Percentiles rank a stretch among this genome's conserved stretches.
Evolutionary conservation across 768 basidiomycete genomes (phyloP).

Genomic region (Pulveroboletus sp.): DNA sequence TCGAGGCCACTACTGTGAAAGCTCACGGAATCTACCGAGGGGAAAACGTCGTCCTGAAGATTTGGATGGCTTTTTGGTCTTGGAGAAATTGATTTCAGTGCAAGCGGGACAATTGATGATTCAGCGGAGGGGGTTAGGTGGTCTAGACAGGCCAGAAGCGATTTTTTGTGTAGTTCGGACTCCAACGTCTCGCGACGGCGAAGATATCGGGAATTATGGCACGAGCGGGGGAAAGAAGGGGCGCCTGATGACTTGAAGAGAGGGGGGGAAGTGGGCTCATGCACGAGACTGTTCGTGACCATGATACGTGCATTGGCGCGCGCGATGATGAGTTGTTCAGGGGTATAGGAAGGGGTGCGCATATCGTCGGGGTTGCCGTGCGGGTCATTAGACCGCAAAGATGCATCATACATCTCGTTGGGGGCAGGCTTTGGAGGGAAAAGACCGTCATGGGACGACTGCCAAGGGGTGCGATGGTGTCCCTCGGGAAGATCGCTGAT

Average conservation of each 20-base stretch:
- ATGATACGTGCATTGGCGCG: conserved; percentile 38
- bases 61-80: conserved; percentile 32
- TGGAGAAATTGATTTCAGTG: conserved; percentile 28
- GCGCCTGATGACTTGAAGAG: conserved; percentile 37
- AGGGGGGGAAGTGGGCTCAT: conserved; percentile 41
- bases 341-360: conserved; percentile 11
- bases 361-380: conserved; percentile 20
- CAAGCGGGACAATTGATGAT: conserved; percentile 42
- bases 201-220: conserved; percentile 37
- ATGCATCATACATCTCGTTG: conserved; percentile 31
- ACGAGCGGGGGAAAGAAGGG: conserved; percentile 53
- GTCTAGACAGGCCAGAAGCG: conserved; percentile 44
- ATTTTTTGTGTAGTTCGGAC: conserved; percentile 45
- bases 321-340: conserved; percentile 29
- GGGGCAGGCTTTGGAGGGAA: conserved; percentile 21
- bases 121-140: conserved; percentile 39
- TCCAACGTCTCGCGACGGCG: conserved; percentile 38
- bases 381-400: conserved; percentile 36
- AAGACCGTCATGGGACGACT: conserved; percentile 21
- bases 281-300: conserved; percentile 44
- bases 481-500: conserved; percentile 27
- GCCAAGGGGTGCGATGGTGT: conserved; percentile 29
- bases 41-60: conserved; percentile 26
- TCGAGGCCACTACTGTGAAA: conserved; percentile 51
- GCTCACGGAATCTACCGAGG: conserved; percentile 10